phyloP scores from a whole-genome alignment of 495 filamentous ascomycete genomes.

The Chaetomidium leptoderma region DNA sequence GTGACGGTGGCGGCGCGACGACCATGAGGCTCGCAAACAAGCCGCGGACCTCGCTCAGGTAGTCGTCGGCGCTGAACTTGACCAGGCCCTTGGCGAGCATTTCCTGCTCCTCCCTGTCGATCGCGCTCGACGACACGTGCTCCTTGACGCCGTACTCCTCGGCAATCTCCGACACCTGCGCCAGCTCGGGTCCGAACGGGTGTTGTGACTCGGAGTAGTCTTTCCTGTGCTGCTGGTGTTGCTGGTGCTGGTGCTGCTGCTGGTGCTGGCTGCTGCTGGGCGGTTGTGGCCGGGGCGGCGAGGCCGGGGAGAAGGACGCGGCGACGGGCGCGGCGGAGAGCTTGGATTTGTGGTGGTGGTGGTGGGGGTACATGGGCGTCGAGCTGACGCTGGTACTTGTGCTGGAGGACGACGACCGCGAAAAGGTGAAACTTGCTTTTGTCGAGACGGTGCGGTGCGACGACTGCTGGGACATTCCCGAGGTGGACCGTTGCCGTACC shows the following conservation, averaged over 20 bases:
- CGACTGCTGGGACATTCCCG: slow-evolving; percentile 50
- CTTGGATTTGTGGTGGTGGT: slow-evolving; percentile 38
- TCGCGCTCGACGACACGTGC: slow-evolving; percentile 40
- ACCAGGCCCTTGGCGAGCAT: slow-evolving; percentile 61
- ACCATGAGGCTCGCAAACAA: slow-evolving; percentile 51
- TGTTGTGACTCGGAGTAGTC: slow-evolving; percentile 24
- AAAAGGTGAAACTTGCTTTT: slow-evolving; percentile 45
- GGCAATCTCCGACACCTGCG: slow-evolving; percentile 71
- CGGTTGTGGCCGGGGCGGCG: slow-evolving; percentile 27
- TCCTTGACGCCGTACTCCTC: slow-evolving; percentile 75
- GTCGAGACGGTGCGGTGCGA: slow-evolving; percentile 39
- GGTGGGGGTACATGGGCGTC: slow-evolving; percentile 25
- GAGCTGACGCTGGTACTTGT: slow-evolving; percentile 42
- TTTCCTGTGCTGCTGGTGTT: not conserved
- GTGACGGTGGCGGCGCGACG: not conserved
- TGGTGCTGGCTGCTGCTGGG: not conserved
- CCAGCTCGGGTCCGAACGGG: slow-evolving; percentile 71
- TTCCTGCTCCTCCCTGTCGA: slow-evolving; percentile 67
- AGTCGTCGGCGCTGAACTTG: slow-evolving; percentile 77
- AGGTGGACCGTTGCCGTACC: slow-evolving; percentile 60
- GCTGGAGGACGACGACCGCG: slow-evolving; percentile 46
- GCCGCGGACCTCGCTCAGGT: slow-evolving; percentile 72
- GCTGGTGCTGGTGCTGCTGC: slow-evolving; percentile 14
- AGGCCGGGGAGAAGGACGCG: slow-evolving; percentile 24
- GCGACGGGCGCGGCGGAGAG: slow-evolving; percentile 19